Conservation (phyloP, 805 yeast species). For the Cyberlindnera petersonii region DNA sequence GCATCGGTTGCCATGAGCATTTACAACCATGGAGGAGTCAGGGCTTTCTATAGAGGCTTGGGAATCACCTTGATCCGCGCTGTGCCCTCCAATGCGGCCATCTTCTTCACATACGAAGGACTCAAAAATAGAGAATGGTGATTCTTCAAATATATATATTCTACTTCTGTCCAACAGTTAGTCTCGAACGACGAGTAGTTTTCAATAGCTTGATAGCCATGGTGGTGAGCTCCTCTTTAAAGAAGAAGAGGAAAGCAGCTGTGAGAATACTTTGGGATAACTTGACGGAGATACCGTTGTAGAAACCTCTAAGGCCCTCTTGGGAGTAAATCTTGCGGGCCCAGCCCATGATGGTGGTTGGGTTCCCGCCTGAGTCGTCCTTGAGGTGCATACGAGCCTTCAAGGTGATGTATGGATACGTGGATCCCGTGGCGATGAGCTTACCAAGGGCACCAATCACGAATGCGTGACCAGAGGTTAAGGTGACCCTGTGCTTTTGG, state of each 20-base stretch:
- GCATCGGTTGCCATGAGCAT: slow-evolving; percentile 37
- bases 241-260: slow-evolving; percentile 85
- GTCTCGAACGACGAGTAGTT: slow-evolving; percentile 27
- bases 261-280: slow-evolving; percentile 79
- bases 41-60: slow-evolving; percentile 77
- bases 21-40: slow-evolving; percentile 52
- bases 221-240: slow-evolving; percentile 77
- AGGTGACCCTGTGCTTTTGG: slow-evolving; percentile 41
- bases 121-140: slow-evolving; percentile 35
- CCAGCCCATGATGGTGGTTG: slow-evolving; percentile 42
- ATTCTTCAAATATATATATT: neutral
- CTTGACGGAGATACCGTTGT: slow-evolving; percentile 78
- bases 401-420: slow-evolving; percentile 89
- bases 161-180: slow-evolving; percentile 5
- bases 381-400: slow-evolving; percentile 84
- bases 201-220: slow-evolving; percentile 54
- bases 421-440: slow-evolving; percentile 79
- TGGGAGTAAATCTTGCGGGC: slow-evolving; percentile 54
- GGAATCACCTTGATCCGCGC: slow-evolving; percentile 80
- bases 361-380: slow-evolving; percentile 31
- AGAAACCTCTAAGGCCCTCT: slow-evolving; percentile 76
- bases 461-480: slow-evolving; percentile 75
- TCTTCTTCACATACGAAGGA: slow-evolving; percentile 75
- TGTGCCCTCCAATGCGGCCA: slow-evolving; percentile 85
- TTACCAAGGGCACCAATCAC: slow-evolving; percentile 87